phyloP scores from a whole-genome alignment of 78 protist species.

The Protostelium mycophagum region DNA sequence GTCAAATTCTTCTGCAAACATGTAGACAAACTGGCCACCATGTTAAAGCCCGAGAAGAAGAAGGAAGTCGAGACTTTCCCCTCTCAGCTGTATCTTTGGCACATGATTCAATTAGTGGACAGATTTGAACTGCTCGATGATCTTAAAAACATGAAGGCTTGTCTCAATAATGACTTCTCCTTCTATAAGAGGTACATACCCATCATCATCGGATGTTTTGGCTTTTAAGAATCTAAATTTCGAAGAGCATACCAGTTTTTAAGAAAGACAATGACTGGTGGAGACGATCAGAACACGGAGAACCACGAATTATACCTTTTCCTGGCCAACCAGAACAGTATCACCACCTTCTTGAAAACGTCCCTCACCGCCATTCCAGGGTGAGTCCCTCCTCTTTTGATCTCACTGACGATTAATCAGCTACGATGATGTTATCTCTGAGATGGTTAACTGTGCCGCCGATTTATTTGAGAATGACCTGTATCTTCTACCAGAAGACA shows the following conservation, averaged over 20 bases:
- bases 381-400: neutral
- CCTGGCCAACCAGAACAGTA: slow-evolving; percentile 63
- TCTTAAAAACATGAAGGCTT: slow-evolving; percentile 84
- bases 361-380: slow-evolving; percentile 22
- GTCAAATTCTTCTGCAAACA: slow-evolving; percentile 28
- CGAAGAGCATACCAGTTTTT: slow-evolving; percentile 46
- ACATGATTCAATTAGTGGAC: slow-evolving; percentile 53
- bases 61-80: slow-evolving; percentile 22
- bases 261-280: slow-evolving; percentile 41
- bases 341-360: slow-evolving; percentile 40
- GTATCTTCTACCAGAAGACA: slow-evolving; percentile 64
- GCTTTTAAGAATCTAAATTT: neutral
- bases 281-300: slow-evolving; percentile 62
- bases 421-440: slow-evolving; percentile 41
- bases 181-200: slow-evolving; percentile 68
- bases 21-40: slow-evolving; percentile 20
- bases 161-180: slow-evolving; percentile 83
- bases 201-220: too few relatives aligned
- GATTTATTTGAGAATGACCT: slow-evolving; percentile 28
- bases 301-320: slow-evolving; percentile 71
- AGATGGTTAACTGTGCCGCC: slow-evolving; percentile 25
- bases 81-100: slow-evolving; percentile 37
- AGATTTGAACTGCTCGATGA: slow-evolving; percentile 65
- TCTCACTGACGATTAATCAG: neutral
- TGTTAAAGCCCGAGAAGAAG: slow-evolving; percentile 33